Base-by-base conservation (phyloP, 192 early-diverging fungal genomes). In the Backusella parvicylindrica region DNA sequence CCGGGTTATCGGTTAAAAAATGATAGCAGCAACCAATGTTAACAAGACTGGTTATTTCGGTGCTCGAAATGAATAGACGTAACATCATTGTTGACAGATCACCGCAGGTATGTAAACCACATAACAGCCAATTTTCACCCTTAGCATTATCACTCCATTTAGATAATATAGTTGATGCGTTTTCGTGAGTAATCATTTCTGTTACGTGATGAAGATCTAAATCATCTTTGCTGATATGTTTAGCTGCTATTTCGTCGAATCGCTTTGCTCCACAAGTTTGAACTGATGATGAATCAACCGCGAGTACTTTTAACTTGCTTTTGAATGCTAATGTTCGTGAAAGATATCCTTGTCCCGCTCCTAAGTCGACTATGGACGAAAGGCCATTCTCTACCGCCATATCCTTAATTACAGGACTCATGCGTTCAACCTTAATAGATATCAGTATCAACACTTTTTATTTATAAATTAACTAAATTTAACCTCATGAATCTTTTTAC, bases 11-110 rank as follows among this genome's bases (percentile, higher is more conserved):
- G 0, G 93, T 84, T 15, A 96, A 83, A 75, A 85, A 87, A 81
- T 97, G 94, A 80, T 97, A 96, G 80, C 95, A 97, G 84, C 95
- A 95, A 3, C 92, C 91, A 16, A 94, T 92, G 53, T 86, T 85
- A 18, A 90, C 91, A 28, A 94, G 75, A 33, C 85, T 83, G 9
- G 36, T 35, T 9, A 79, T 83, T 13, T 88, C 88, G 6, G 84
- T 75, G 21, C 83, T 86, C 70, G 87, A 82, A 12, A 86, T 81
- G 75, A 90, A 94, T 26, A 88, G 71, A 56, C 86, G 84, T 12
- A 96, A 82, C 79, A 94, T 88, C 1, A 89, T 86, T 37, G 89
- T 90, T 6, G 92, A 87, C 69, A 97, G 76, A 73, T 96, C 90
- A 7, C 95, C 95, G 73, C 95, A 97, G 0, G 94, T 86, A 71